Evolutionary conservation across 2,329 filamentous ascomycete species (phyloP), one percentile per base, ranked within the genome.

Genomic region (Cladosporium sp.): DNA sequence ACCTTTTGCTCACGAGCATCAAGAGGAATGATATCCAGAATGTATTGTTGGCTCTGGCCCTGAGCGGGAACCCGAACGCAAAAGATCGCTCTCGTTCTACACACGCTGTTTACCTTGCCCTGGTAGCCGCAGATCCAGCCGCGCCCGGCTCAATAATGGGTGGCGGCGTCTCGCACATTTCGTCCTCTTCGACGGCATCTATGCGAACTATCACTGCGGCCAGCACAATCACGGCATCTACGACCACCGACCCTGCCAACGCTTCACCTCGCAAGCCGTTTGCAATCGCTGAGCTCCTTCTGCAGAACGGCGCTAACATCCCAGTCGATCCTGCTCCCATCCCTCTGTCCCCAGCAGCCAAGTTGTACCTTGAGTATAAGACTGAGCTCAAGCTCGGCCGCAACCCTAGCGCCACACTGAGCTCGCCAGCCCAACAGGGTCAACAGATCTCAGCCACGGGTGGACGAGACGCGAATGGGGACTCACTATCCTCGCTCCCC

Each of bases 21-120:
- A 99, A 98, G 84, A 92, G 90, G 79, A 97, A 97, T 77, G 93
- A 99, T 75, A 92, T 99, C 65, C 91, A 95, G 74, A 91, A 93
- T 69, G 93, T 97, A 28, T 86, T 99, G 30, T 96, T 97, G 74
- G 94, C 92, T 3, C 84, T 99, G 57, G 92, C 95, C 1, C 84
- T 97, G 36, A 87, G 87, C 68, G 95, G 92, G 15, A 97, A 93
- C 74, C 92, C 93, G 15, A 99, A 99, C 74, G 86, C 90, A 3
- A 83, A 88, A 5, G 95, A 99, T 77, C 92, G 89, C 69, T 95
- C 93, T 47, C 87, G 95, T 64, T 91, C 90, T 51, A 97, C 94
- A 0, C 94, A 96, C 76, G 89, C 91, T 1, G 87, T 98, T 18
- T 98, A 93, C 81, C 84, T 99, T 51, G 96, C 96, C 18, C 86